Evolutionary conservation across 225 moss, liverwort and hornwort species (phyloP).

Genomic region (Polytrichum commune): DNA sequence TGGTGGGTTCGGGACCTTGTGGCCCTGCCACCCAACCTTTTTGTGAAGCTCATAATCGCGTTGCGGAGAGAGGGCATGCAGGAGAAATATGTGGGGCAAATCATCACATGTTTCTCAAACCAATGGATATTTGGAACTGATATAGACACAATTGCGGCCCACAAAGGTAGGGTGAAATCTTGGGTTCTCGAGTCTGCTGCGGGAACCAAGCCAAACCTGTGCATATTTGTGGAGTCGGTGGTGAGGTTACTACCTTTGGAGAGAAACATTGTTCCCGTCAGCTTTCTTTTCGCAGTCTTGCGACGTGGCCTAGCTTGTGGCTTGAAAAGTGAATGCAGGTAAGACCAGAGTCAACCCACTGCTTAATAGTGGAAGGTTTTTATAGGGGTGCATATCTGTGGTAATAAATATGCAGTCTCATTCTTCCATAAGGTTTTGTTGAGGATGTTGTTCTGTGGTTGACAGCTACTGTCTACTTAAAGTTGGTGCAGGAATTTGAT

Average conservation of each 20-base stretch:
- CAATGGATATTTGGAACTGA: constrained; percentile 53
- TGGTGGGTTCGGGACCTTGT: constrained; percentile 92
- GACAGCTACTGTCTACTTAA: too few species aligned
- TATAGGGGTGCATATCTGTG: too few species aligned
- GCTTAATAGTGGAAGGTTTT: neutral
- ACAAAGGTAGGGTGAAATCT: constrained; percentile 36
- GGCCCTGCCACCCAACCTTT: constrained; percentile 59
- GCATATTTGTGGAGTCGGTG: constrained; percentile 52
- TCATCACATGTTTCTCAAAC: constrained; percentile 76
- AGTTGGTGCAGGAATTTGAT: too few species aligned
- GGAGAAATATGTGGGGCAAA: constrained; percentile 79
- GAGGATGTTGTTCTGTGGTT: neutral
- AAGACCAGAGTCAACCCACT: neutral
- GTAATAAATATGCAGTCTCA: neutral
- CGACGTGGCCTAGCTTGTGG: constrained; percentile 61
- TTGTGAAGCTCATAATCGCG: constrained; percentile 57
- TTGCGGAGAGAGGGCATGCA: constrained; percentile 76
- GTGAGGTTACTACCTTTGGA: constrained; percentile 61
- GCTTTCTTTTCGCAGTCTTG: constrained; percentile 73
- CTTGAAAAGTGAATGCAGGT: constrained; percentile 56
- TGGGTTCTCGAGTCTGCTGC: constrained; percentile 29
- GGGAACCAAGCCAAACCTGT: constrained; percentile 24
- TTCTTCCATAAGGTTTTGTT: neutral
- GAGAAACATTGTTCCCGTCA: constrained; percentile 59
- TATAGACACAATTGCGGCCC: constrained; percentile 32